Conservation (phyloP, 352 stramenopile species). For the Peronospora farinosa region DNA sequence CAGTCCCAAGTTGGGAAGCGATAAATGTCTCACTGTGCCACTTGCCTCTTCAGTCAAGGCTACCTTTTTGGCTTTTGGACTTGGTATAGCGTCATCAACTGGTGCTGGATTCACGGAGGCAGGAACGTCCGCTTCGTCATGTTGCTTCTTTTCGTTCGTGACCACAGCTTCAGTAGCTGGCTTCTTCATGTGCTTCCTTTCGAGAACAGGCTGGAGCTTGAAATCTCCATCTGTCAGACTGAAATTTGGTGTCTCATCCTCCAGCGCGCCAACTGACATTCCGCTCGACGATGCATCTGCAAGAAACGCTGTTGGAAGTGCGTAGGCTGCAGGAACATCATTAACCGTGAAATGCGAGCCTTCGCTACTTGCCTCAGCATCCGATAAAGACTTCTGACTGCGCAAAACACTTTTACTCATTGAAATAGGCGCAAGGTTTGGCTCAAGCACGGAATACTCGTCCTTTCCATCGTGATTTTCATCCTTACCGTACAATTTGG, state of each 20-base stretch:
- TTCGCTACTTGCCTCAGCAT: constrained; percentile 4
- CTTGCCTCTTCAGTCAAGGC: constrained; percentile 2
- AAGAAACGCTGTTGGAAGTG: constrained; percentile 7
- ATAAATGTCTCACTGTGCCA: neutral
- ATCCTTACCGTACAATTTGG: constrained; percentile 19
- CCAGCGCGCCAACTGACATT: constrained; percentile 16
- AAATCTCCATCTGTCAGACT: constrained; percentile 11
- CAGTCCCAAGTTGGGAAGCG: neutral
- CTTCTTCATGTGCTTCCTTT: neutral
- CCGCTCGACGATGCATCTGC: constrained; percentile 21
- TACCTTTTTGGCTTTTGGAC: neutral
- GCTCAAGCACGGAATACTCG: neutral
- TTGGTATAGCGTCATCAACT: constrained; percentile 3
- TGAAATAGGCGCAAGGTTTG: neutral
- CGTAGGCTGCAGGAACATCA: neutral
- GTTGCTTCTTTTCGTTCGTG: neutral
- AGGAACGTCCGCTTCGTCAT: constrained; percentile 6
- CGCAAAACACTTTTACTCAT: constrained; percentile 3
- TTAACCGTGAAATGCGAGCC: constrained; percentile 2
- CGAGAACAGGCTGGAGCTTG: constrained; percentile 1
- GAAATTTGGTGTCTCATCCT: constrained; percentile 8
- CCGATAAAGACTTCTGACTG: constrained; percentile 3
- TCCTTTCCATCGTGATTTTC: neutral
- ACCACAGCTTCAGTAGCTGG: neutral
- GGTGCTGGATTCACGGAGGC: constrained; percentile 1